Evolutionary conservation across 1,284 basidiomycete genomes (phyloP), one percentile per base, ranked within the genome.

Genomic region (Leccinum subspadiceum): DNA sequence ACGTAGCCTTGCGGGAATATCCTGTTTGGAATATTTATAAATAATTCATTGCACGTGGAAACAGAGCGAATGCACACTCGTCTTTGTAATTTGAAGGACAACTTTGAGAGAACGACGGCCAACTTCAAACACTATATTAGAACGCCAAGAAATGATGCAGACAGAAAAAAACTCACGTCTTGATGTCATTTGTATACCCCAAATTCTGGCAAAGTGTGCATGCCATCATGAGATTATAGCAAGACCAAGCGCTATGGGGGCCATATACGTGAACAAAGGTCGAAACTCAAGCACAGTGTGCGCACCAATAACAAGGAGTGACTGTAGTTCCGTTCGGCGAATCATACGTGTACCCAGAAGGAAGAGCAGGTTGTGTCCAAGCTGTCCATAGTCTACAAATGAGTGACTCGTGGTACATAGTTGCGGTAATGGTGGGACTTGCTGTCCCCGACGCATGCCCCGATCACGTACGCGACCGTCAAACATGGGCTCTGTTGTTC

Each of bases 191-290:
- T 9, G 44, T 52, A 54, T 57, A 57, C 3, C 57, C 17, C 9
- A 48, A 13, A 15, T 53, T 41, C 56, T 71, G 70, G 33, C 70
- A 71, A 39, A 72, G 20, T 20, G 72, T 72, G 15, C 69, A 71
- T 8, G 59, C 69, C 69, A 71, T 71, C 69, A 71, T 63, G 31
- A 71, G 66, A 33, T 71, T 71, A 51, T 71, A 71, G 39, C 69
- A 73, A 49, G 72, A 73, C 72, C 69, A 71, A 5, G 69, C 73
- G 22, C 69, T 70, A n/a, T 29, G 13, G 37, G 22, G 1, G 33
- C 12, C 20, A 49, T 55, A 46, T 2, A 4, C 41, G 20, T 61
- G 41, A 59, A 41, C n/a, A 20, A 39, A 20, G 2, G 57, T 49
- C 17, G 22, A 24, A 22, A 50, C 9, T 24, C 17, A 8, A 49